phyloP scores from a whole-genome alignment of 2,329 filamentous ascomycete species.

The Clarireedia monteithiana region DNA sequence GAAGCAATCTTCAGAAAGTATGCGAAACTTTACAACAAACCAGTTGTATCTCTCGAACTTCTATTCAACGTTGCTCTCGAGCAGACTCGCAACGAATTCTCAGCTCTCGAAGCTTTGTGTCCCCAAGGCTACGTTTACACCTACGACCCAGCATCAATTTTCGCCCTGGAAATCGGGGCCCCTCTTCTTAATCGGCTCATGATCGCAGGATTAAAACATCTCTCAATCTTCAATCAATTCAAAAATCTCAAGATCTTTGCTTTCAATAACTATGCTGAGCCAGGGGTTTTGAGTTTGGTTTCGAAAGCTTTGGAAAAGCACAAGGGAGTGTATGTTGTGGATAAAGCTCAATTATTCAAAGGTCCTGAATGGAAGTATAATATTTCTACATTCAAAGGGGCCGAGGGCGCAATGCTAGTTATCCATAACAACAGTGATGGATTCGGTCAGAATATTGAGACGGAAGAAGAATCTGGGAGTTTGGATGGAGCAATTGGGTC shows the following conservation, averaged over 20 bases:
- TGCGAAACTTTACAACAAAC: neutral
- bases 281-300: slow-evolving; percentile 7
- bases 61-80: slow-evolving; percentile 22
- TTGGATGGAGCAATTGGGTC: slow-evolving; percentile 25
- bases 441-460: slow-evolving; percentile 28
- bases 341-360: too few species aligned
- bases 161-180: too few species aligned
- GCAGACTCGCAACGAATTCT: slow-evolving; percentile 21
- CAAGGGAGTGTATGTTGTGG: neutral
- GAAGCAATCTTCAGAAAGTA: slow-evolving; percentile 19
- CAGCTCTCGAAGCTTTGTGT: slow-evolving; percentile 21
- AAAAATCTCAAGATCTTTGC: slow-evolving; percentile 20
- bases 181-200: too few species aligned
- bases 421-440: slow-evolving; percentile 27
- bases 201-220: too few species aligned
- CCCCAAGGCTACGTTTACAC: slow-evolving; percentile 15
- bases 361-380: too few species aligned
- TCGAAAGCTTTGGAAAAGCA: slow-evolving; percentile 15
- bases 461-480: slow-evolving; percentile 19
- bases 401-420: slow-evolving; percentile 1
- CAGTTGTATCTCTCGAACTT: slow-evolving; percentile 21
- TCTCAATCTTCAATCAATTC: too few species aligned
- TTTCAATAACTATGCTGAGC: slow-evolving; percentile 23
- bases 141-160: too few species aligned
- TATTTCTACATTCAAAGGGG: too few species aligned